Conservation (phyloP, 305 asterid species). For the Fraxinus xanthoxyloides region DNA sequence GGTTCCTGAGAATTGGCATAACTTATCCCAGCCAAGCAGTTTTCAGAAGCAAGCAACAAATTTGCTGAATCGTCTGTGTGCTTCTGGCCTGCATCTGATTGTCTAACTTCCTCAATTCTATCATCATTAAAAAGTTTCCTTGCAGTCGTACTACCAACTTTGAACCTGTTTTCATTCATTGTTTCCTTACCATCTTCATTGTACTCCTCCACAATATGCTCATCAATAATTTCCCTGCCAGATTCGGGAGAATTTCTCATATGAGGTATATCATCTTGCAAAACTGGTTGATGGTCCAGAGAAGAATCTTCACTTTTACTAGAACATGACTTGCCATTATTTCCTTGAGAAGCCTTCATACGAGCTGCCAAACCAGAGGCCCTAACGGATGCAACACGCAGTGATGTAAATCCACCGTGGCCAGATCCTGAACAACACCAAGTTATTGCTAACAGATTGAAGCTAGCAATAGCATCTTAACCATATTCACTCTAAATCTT, state of each 20-base stretch:
- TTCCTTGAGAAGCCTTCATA: slow-evolving; percentile 30
- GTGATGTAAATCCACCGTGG: slow-evolving; percentile 50
- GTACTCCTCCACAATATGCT: slow-evolving; percentile 26
- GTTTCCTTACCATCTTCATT: slow-evolving; percentile 31
- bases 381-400: slow-evolving; percentile 72
- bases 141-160: slow-evolving; percentile 48
- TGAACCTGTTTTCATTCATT: slow-evolving; percentile 31
- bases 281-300: slow-evolving; percentile 32
- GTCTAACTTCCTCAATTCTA: slow-evolving; percentile 28
- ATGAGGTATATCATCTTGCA: slow-evolving; percentile 27
- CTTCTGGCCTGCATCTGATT: slow-evolving; percentile 36
- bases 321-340: slow-evolving; percentile 27
- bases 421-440: slow-evolving; percentile 49
- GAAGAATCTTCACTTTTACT: slow-evolving; percentile 35
- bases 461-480: slow-evolving; percentile 10
- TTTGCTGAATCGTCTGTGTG: slow-evolving; percentile 26
- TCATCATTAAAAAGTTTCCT: slow-evolving; percentile 80
- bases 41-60: slow-evolving; percentile 31
- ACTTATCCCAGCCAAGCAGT: slow-evolving; percentile 69
- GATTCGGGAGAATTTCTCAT: slow-evolving; percentile 25
- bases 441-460: slow-evolving; percentile 12
- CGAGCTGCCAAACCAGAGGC: slow-evolving; percentile 81
- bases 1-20: slow-evolving; percentile 87
- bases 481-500: background rate
- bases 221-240: slow-evolving; percentile 28